phyloP scores from a whole-genome alignment of 2,329 filamentous ascomycete genomes.

The Pseudogymnoascus pannorum region DNA sequence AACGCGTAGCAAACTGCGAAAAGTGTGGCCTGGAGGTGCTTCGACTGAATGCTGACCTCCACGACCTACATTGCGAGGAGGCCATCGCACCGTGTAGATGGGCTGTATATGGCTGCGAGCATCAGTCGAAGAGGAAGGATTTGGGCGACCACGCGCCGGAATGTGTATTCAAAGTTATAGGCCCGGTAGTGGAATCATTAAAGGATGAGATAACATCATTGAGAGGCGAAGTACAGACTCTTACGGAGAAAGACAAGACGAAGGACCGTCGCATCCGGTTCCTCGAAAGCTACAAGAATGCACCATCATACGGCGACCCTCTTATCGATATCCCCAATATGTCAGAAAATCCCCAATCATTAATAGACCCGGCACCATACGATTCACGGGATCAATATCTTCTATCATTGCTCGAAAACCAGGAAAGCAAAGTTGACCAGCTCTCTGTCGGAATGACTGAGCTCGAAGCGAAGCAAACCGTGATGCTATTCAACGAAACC shows the following conservation, averaged over 20 bases:
- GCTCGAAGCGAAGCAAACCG: slow-evolving; percentile 51
- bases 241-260: slow-evolving; percentile 34
- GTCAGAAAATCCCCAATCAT: slow-evolving; percentile 21
- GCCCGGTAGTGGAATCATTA: slow-evolving; percentile 40
- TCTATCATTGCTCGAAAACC: slow-evolving; percentile 40
- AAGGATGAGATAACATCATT: slow-evolving; percentile 36
- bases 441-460: slow-evolving; percentile 50
- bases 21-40: slow-evolving; percentile 24
- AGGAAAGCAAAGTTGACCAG: slow-evolving; percentile 49
- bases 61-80: slow-evolving; percentile 40
- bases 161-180: slow-evolving; percentile 48
- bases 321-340: slow-evolving; percentile 22
- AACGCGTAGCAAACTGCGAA: slow-evolving; percentile 25
- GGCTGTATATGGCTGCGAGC: slow-evolving; percentile 41
- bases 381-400: slow-evolving; percentile 39
- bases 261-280: slow-evolving; percentile 38
- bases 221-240: slow-evolving; percentile 39
- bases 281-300: slow-evolving; percentile 31
- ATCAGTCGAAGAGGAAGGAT: slow-evolving; percentile 32
- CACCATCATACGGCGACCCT: slow-evolving; percentile 20
- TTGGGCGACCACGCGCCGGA: slow-evolving; percentile 39
- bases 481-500: slow-evolving; percentile 55
- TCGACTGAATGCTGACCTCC: slow-evolving; percentile 21
- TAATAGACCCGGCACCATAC: slow-evolving; percentile 25
- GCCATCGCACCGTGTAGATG: slow-evolving; percentile 39